These are phyloP conservation scores for Naganishia sp. DNA, from an alignment of 1,284 basidiomycete species.

Conservation along the genomic window DNA sequence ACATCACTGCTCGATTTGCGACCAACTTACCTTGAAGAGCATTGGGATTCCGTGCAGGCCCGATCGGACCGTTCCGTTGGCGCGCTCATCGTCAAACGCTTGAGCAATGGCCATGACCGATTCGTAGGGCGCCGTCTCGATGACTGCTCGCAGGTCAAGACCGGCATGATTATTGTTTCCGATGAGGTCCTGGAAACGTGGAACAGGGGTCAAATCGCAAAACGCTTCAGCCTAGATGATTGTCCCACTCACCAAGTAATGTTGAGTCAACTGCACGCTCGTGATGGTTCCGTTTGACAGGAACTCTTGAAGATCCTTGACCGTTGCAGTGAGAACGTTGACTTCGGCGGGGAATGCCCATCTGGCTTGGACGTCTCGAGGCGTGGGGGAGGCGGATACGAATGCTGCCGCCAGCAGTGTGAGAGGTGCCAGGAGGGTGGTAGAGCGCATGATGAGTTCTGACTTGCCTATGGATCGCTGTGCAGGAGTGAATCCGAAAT, in stretches of 20 bases:
- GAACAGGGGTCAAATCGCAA: neutral
- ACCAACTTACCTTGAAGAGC: slow-evolving; percentile 36
- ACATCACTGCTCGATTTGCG: neutral
- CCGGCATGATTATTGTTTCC: slow-evolving; percentile 22
- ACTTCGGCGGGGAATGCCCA: slow-evolving; percentile 23
- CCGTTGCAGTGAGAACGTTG: slow-evolving; percentile 30
- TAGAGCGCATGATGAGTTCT: too few relatives aligned
- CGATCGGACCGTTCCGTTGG: slow-evolving; percentile 26
- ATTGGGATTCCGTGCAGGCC: slow-evolving; percentile 43
- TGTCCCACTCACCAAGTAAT: slow-evolving; percentile 34
- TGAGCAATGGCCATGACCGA: slow-evolving; percentile 19
- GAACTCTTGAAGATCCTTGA: slow-evolving; percentile 37
- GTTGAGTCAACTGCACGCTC: slow-evolving; percentile 37
- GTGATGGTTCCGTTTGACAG: slow-evolving; percentile 38
- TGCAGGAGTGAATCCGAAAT: too few relatives aligned
- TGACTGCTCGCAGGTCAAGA: slow-evolving; percentile 14
- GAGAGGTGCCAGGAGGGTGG: too few relatives aligned
- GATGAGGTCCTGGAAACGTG: slow-evolving; percentile 28
- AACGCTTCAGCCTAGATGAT: neutral
- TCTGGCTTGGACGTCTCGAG: slow-evolving; percentile 6
- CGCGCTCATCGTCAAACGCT: slow-evolving; percentile 20
- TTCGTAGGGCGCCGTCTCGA: slow-evolving; percentile 17
- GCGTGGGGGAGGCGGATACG: neutral
- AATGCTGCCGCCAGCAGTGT: neutral
- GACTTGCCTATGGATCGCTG: too few relatives aligned